Evolutionary conservation across 1,284 basidiomycete species (phyloP), one percentile per base, ranked within the genome.

Genomic region (Puccinia coronata): DNA sequence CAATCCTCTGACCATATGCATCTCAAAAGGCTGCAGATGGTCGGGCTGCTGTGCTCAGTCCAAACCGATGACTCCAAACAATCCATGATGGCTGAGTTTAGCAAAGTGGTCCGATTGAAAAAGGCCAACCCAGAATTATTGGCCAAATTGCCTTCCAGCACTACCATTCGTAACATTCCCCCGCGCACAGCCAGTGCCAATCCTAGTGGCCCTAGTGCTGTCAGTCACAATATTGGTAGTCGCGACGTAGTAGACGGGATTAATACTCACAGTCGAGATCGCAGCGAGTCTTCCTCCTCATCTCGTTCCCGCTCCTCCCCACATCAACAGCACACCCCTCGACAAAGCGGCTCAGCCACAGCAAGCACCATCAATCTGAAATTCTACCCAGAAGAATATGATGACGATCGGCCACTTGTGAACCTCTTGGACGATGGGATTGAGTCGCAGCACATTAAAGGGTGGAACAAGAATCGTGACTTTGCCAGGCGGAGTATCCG

Each of bases 401-500:
- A 73, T 73, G 49, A 73, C 36, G 71, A 73, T n/a, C 71, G 71
- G 25, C 71, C 71, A 18, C 36, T 73, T 0, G 51, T 57, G 36
- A 57, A 36, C n/a, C 47, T 73, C 1, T 8, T 73, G 14, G 53
- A 73, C 23, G 49, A 55, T 55, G 71, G 57, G 12, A 25, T 25
- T 5, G 36, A 49, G 14, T 36, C 49, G 12, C 71, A 73, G 34
- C 67, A 70, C 20, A 73, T 73, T 51, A 73, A 73, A 39, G 71
- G 71, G 39, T 70, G 76, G 76, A 79, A 79, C 41, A 70, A 79
- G 34, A 79, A 79, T 70, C 76, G 76, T 39, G 76, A 79, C 36
- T 79, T 79, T 59, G 55, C 76, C 14, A 18, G 76, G 47, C 47
- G 76, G 16, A 69, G 61, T 43, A 79, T 79, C 28, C 25, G 76